These are phyloP conservation scores for Darksidea phi DNA, from an alignment of 495 filamentous ascomycete species.

Conservation along the genomic window DNA sequence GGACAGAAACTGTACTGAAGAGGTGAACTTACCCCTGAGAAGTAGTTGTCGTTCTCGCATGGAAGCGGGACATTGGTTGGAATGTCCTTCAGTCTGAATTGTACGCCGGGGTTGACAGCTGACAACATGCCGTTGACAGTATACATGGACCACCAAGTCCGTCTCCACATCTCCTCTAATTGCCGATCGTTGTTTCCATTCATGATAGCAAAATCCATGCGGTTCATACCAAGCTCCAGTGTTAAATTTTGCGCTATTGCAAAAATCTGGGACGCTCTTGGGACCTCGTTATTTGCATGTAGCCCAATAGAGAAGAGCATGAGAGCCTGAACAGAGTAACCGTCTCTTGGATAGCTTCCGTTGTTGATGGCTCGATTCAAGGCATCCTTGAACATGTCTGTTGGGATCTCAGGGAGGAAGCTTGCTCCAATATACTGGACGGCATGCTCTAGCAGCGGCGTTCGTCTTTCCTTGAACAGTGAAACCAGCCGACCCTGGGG, in stretches of 20 bases:
- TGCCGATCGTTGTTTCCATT: conserved; percentile 54
- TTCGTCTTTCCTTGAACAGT: conserved; percentile 35
- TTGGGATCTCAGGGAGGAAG: conserved; percentile 52
- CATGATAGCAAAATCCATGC: conserved; percentile 49
- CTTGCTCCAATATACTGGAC: conserved; percentile 70
- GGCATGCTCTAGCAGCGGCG: conserved; percentile 55
- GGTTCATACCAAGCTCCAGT: conserved; percentile 73
- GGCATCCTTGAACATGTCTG: conserved; percentile 55
- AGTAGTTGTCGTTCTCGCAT: conserved; percentile 72
- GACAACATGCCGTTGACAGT: conserved; percentile 66
- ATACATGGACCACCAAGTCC: conserved; percentile 92
- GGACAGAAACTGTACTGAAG: not conserved
- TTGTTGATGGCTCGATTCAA: conserved; percentile 54
- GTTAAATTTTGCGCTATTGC: conserved; percentile 66
- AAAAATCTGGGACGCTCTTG: conserved; percentile 64
- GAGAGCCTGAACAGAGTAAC: conserved; percentile 72
- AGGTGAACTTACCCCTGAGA: conserved; percentile 38
- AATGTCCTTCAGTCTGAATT: conserved; percentile 43
- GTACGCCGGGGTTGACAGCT: conserved; percentile 39
- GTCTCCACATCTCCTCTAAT: conserved; percentile 71
- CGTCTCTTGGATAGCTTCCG: conserved; percentile 54
- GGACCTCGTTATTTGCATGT: conserved; percentile 69
- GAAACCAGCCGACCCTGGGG: conserved; percentile 48
- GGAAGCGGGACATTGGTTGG: conserved; percentile 54
- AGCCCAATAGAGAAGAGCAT: conserved; percentile 74